phyloP scores from a whole-genome alignment of 176 grass and related monocot genomes.

The Carex pumila region DNA sequence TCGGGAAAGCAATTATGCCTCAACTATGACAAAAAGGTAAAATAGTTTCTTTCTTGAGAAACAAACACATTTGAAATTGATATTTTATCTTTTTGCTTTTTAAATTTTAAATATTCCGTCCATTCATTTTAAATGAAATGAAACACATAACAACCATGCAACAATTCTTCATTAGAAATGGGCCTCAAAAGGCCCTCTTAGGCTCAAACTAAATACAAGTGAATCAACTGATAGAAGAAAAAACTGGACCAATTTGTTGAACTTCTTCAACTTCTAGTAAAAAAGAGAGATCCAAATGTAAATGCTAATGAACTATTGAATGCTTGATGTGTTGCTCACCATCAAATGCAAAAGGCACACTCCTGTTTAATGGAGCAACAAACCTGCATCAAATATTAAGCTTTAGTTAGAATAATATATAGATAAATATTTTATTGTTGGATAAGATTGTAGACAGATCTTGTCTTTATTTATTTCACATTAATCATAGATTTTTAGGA shows the following conservation, averaged over 20 bases:
- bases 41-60: background rate
- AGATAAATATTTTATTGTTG: background rate
- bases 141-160: background rate
- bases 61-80: too few relatives aligned
- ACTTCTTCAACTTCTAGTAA: background rate
- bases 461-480: background rate
- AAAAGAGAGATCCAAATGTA: background rate
- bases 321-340: slow-evolving; percentile 10
- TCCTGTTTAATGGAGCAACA: slow-evolving; percentile 54
- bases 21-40: background rate
- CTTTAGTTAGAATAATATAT: slow-evolving; percentile 31
- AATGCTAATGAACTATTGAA: slow-evolving; percentile 4
- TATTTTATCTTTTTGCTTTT: background rate
- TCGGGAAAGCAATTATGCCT: background rate
- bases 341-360: background rate
- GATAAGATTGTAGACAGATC: background rate
- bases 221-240: background rate
- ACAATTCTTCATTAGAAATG: background rate
- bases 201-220: background rate
- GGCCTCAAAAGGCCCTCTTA: background rate
- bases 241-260: background rate
- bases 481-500: background rate
- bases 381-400: slow-evolving; percentile 68
- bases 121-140: background rate
- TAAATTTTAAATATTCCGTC: background rate